Base-by-base conservation (phyloP, 768 basidiomycete genomes). In the Chlorophyllum brunneum region DNA sequence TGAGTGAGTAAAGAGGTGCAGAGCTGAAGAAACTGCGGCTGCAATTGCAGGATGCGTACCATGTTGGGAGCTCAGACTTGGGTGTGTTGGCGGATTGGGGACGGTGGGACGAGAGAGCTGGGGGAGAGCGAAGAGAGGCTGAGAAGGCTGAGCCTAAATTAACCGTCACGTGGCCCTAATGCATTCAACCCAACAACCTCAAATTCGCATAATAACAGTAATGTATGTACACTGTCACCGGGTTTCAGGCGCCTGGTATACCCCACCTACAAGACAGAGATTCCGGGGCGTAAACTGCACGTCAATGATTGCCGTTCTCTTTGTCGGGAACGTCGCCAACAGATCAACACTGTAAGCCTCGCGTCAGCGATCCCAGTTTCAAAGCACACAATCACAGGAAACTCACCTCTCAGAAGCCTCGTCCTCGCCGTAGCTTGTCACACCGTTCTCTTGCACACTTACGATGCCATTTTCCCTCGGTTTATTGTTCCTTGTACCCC, bases 261-360 rank as follows among this genome's bases (percentile, higher is more conserved):
- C 77, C 4, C 95, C 95, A 15, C 88, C 87, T 39, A 88, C 91
- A 51, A 98, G 70, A 67, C 92, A 95, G 29, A 99, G 77, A 67
- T 99, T 99, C 11, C 95, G 82, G 24, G 93, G 83, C 7, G 97
- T 98, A 62, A 98, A 97, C 59, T 97, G 92, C 8, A 94, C 85
- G 61, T 95, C 88, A 22, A 83, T 82, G 58, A 98, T 81, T 1
- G 97, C 95, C 23, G 97, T 98, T 48, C 94, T 81, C 73, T 98
- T 99, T 26, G 97, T 99, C 5, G 90, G 89, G 65, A 93, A 97
- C 0, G 95, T 95, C 2, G 90, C 79, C 2, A 98, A 67, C 24
- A 98, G 76, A 64, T 98, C 95, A 16, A 78, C 74, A 16, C 95
- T 98, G 64, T 41, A 54, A 33, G 41, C 36, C 33, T 27, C 29